phyloP scores from a whole-genome alignment of 306 rosid genomes.

The Vigna hirtella region DNA sequence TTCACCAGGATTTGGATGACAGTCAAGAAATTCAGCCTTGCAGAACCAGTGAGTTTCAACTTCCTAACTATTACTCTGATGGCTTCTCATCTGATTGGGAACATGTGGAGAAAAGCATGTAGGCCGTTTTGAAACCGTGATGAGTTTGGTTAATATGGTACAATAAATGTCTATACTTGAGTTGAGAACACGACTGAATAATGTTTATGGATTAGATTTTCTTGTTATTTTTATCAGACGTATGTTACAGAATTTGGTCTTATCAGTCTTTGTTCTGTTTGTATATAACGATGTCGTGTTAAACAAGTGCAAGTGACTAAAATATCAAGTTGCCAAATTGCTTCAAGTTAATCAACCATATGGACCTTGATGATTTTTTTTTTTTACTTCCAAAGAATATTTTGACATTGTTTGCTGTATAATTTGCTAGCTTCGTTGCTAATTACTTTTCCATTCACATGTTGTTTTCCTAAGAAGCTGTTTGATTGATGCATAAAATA shows the following conservation, averaged over 20 bases:
- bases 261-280: slow-evolving; percentile 12
- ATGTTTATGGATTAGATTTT: slow-evolving; percentile 20
- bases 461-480: not conserved
- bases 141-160: slow-evolving; percentile 30
- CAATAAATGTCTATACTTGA: slow-evolving; percentile 31
- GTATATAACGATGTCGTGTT: slow-evolving; percentile 27
- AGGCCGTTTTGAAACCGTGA: slow-evolving; percentile 39
- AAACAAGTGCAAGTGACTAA: not conserved
- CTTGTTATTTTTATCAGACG: slow-evolving; percentile 25
- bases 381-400: not conserved
- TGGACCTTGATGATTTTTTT: not conserved
- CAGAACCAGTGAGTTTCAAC: slow-evolving; percentile 37
- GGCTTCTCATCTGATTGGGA: slow-evolving; percentile 82
- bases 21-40: slow-evolving; percentile 46
- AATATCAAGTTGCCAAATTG: slow-evolving; percentile 5
- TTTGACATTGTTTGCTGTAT: not conserved
- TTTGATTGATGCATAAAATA: not conserved
- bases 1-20: slow-evolving; percentile 42
- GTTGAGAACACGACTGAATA: slow-evolving; percentile 32
- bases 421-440: not conserved
- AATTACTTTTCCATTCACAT: not conserved
- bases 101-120: slow-evolving; percentile 63
- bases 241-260: slow-evolving; percentile 29
- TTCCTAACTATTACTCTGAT: slow-evolving; percentile 52
- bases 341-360: slow-evolving; percentile 9